Conservation (phyloP, 805 yeast genomes). For the Cyberlindnera japonica region DNA sequence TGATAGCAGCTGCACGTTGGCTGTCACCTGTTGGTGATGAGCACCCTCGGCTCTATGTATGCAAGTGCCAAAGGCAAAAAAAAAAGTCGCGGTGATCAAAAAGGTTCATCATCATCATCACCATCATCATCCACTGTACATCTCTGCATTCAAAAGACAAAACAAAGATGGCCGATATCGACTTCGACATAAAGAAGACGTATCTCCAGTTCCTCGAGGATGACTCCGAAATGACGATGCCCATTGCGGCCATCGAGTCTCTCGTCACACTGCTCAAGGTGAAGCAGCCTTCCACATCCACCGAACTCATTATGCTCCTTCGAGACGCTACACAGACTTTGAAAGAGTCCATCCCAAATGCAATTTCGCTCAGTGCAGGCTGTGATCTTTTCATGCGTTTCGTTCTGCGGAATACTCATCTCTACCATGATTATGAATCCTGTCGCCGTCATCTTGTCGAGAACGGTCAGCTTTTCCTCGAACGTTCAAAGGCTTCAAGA, state of each 20-base stretch:
- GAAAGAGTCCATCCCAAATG: conserved; percentile 79
- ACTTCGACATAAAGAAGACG: conserved; percentile 81
- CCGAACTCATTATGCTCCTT: conserved; percentile 82
- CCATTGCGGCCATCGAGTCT: conserved; percentile 96
- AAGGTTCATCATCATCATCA: background rate
- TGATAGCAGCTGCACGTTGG: no score
- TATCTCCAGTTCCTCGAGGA: conserved; percentile 79
- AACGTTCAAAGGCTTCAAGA: conserved; percentile 88
- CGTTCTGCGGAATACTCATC: conserved; percentile 82
- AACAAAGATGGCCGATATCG: conserved; percentile 45
- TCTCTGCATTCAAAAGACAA: background rate
- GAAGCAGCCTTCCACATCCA: conserved; percentile 88
- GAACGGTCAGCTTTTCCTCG: conserved; percentile 88
- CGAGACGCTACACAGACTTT: conserved; percentile 72
- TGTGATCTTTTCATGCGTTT: conserved; percentile 95
- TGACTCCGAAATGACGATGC: conserved; percentile 98
- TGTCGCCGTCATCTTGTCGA: conserved; percentile 85
- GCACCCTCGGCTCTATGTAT: no score
- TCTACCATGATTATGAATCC: conserved; percentile 91
- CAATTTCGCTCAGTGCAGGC: conserved; percentile 93
- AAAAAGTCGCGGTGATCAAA: conserved; percentile 2
- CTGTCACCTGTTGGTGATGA: background rate
- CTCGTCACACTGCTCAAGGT: conserved; percentile 77
- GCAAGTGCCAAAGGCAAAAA: no score
- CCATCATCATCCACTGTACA: background rate